Evolutionary conservation across 352 stramenopile species (phyloP).

Genomic region (Phytophthora foliorum): DNA sequence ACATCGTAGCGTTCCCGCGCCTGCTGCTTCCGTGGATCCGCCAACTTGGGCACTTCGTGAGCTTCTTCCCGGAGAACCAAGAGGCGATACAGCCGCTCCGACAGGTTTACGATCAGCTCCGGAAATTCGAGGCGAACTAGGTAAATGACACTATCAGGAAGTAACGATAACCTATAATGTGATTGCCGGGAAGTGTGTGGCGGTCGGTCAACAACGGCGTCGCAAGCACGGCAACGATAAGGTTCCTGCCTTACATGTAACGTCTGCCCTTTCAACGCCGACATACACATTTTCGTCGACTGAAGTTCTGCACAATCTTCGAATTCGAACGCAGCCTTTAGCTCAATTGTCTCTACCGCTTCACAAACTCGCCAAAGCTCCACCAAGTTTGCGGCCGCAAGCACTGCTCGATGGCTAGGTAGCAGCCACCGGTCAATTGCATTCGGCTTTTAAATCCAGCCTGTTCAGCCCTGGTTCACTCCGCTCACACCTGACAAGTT

Average conservation of each 20-base stretch:
- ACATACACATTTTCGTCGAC: background rate
- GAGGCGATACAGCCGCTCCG: constrained; percentile 81
- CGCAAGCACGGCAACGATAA: too few relatives aligned
- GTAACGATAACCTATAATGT: constrained; percentile 16
- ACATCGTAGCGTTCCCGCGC: constrained; percentile 58
- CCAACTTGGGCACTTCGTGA: constrained; percentile 89
- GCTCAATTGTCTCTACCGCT: constrained; percentile 5
- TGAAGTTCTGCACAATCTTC: background rate
- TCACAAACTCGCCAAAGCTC: background rate
- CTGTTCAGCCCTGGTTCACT: too few relatives aligned
- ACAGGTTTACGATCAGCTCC: constrained; percentile 84
- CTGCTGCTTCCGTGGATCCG: constrained; percentile 88
- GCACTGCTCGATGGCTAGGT: too few relatives aligned
- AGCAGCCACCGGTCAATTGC: too few relatives aligned
- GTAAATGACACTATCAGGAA: constrained; percentile 4
- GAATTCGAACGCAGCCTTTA: background rate
- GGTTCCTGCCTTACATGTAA: too few relatives aligned
- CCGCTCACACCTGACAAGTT: background rate
- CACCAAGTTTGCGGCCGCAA: too few relatives aligned
- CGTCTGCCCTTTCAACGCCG: background rate
- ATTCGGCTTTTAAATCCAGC: too few relatives aligned
- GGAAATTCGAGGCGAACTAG: constrained; percentile 69
- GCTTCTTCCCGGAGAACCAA: constrained; percentile 90
- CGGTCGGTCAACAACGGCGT: too few relatives aligned
- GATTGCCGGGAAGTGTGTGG: background rate